Base-by-base conservation (phyloP, 768 basidiomycete genomes). In the Flagelloscypha sp. region DNA sequence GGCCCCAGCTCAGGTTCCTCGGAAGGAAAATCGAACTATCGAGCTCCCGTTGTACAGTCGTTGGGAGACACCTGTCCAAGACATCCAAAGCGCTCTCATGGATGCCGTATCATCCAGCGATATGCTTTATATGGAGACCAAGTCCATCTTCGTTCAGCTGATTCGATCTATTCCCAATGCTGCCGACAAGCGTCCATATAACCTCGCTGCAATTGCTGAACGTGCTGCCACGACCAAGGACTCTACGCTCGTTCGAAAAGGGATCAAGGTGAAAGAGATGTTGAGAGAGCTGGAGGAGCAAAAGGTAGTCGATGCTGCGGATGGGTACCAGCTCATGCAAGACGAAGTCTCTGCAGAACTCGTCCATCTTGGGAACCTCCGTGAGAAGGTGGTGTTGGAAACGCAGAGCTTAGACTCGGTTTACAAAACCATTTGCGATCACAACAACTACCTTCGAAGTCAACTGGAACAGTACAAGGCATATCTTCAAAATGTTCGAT, bases 231-330 rank as follows among this genome's bases (percentile, higher is more conserved):
- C 95, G 16, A 92, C 93, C 32, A 98, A 97, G 60, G 95, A 99
- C 53, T 87, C 89, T 20, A 84, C 82, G 17, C 77, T 99, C 19
- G 95, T 99, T 20, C 78, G 94, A 25, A 90, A 84, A 53, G 95
- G 95, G 22, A 95, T 99, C 76, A 99, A 99, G 55, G 94, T 98
- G 50, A 97, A 98, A 68, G 93, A 97, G 66, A 94, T 99, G 86
- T 67, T 99, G 21, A 77, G 93, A 34, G 95, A 98, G 58, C 67
- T 99, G 30, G 94, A 97, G 56, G 86, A 93, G 53, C 71, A 79
- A 33, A 83, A 84, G 50, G 72, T 97, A 33, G 78, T 97, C 24
- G 92, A 97, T 30, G 66, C 68, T 13, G 33, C 55, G 28, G 95
- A 99, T 50, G 82, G 82, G 13, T 95, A 80, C 65, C 85, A 76